A percentile compares a stretch with the other conserved stretches of the same genome.
Evolutionary conservation across 1,139 yeast species (phyloP).

Genomic region (Scheffersomyces stambukii): DNA sequence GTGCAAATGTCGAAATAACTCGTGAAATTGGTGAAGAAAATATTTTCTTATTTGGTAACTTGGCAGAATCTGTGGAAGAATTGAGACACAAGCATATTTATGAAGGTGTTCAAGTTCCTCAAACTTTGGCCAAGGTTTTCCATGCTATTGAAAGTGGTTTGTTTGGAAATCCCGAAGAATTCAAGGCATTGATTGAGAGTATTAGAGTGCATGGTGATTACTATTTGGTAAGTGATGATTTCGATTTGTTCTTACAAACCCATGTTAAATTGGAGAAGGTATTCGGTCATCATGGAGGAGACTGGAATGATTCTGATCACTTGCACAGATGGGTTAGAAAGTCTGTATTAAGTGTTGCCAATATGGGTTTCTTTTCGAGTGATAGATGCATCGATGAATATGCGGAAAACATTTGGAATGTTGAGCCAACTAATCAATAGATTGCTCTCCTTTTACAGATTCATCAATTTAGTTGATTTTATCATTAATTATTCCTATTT

Average conservation of each 20-base stretch:
- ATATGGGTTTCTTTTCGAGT: slow-evolving; percentile 89
- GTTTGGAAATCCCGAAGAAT: slow-evolving; percentile 73
- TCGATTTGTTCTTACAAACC: slow-evolving; percentile 79
- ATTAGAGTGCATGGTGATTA: slow-evolving; percentile 75
- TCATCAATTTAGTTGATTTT: background rate
- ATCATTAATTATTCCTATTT: too few species aligned
- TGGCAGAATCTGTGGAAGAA: slow-evolving; percentile 85
- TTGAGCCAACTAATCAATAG: slow-evolving; percentile 52
- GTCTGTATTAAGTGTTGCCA: slow-evolving; percentile 76
- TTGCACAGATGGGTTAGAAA: slow-evolving; percentile 70
- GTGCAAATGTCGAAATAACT: slow-evolving; percentile 94
- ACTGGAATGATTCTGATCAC: slow-evolving; percentile 46
- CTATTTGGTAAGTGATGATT: slow-evolving; percentile 85
- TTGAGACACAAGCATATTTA: slow-evolving; percentile 72
- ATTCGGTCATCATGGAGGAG: slow-evolving; percentile 49
- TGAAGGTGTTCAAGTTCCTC: slow-evolving; percentile 54
- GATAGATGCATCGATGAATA: slow-evolving; percentile 92
- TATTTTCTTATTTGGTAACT: slow-evolving; percentile 86
- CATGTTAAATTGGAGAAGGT: slow-evolving; percentile 73
- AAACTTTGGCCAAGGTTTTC: slow-evolving; percentile 58
- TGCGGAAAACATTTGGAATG: slow-evolving; percentile 90
- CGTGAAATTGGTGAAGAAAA: slow-evolving; percentile 92
- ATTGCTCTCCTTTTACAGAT: background rate
- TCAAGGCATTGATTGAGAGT: slow-evolving; percentile 62
- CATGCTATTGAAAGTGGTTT: slow-evolving; percentile 61